A percentile compares a stretch with the other conserved stretches of the same genome.
Evolutionary conservation across 1,284 basidiomycete species (phyloP).

Genomic region (Marasmius sp.): DNA sequence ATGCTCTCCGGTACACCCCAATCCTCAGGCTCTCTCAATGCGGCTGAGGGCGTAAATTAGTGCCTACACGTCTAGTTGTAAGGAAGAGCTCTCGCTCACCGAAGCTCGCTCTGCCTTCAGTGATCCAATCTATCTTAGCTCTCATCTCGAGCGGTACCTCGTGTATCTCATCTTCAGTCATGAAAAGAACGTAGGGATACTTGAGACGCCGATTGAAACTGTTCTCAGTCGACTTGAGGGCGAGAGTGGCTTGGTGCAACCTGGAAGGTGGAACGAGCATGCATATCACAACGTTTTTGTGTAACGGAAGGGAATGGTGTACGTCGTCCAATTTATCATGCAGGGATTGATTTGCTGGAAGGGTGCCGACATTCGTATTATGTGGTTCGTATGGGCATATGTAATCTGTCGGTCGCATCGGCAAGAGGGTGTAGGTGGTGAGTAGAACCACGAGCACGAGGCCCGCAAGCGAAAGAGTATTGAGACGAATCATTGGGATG

Average conservation of each 20-base stretch:
- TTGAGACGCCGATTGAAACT: constrained; percentile 28
- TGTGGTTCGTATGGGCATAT: no score
- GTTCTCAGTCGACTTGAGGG: constrained; percentile 27
- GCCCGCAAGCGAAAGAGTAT: no score
- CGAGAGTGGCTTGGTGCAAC: constrained; percentile 24
- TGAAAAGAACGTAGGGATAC: constrained; percentile 29
- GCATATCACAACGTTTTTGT: constrained; percentile 24
- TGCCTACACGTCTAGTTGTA: neutral
- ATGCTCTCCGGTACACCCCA: constrained; percentile 25
- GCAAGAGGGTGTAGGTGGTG: no score
- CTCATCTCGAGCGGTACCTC: constrained; percentile 22
- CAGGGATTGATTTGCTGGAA: no score
- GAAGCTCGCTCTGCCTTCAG: constrained; percentile 24
- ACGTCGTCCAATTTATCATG: no score
- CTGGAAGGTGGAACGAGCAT: constrained; percentile 24
- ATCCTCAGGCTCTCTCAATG: constrained; percentile 12
- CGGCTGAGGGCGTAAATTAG: constrained; percentile 13
- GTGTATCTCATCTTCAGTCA: constrained; percentile 20
- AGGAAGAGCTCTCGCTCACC: constrained; percentile 15
- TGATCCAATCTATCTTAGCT: constrained; percentile 24
- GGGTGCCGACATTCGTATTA: no score
- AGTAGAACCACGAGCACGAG: no score
- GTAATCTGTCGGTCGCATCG: no score
- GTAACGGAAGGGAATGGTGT: neutral
- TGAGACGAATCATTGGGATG: no score